Conservation (phyloP, 495 filamentous ascomycete genomes). For the Tuber borchii region DNA sequence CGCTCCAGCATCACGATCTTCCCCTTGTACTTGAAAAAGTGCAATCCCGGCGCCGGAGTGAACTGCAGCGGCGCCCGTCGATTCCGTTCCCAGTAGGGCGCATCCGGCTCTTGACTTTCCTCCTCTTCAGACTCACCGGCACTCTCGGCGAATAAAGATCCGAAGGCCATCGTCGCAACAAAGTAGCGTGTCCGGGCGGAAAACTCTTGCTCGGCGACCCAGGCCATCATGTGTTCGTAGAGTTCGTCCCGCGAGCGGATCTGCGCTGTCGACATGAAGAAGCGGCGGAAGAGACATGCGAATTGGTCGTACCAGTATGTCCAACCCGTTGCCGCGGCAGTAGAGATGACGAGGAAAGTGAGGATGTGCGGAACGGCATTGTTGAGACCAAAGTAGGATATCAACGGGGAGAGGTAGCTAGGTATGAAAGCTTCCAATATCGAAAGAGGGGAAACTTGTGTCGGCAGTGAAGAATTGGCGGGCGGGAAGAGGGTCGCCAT, state of each 20-base stretch:
- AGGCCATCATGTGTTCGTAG: slow-evolving; percentile 33
- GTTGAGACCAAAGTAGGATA: slow-evolving; percentile 26
- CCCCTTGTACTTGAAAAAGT: slow-evolving; percentile 24
- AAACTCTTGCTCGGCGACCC: slow-evolving; percentile 31
- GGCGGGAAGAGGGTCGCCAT: neutral
- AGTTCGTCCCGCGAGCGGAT: slow-evolving; percentile 32
- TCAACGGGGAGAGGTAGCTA: slow-evolving; percentile 8
- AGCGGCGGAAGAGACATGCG: slow-evolving; percentile 19
- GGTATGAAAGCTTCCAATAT: neutral
- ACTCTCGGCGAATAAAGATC: slow-evolving; percentile 25
- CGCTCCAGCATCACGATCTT: slow-evolving; percentile 25
- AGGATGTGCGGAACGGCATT: slow-evolving; percentile 21
- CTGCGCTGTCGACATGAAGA: slow-evolving; percentile 35
- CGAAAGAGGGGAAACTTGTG: neutral
- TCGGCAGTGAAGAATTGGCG: neutral
- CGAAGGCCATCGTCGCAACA: slow-evolving; percentile 30
- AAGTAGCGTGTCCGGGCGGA: slow-evolving; percentile 23
- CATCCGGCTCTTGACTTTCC: slow-evolving; percentile 12
- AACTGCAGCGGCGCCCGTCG: slow-evolving; percentile 33
- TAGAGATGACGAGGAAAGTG: slow-evolving; percentile 27
- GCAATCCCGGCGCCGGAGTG: slow-evolving; percentile 28
- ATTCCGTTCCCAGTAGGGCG: slow-evolving; percentile 20
- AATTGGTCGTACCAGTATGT: slow-evolving; percentile 34
- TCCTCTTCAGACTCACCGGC: slow-evolving; percentile 15
- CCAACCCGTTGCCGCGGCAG: slow-evolving; percentile 26